Evolutionary conservation across 2,329 filamentous ascomycete species (phyloP), one percentile per base, ranked within the genome.

Genomic region (Stromatinia cepivora): DNA sequence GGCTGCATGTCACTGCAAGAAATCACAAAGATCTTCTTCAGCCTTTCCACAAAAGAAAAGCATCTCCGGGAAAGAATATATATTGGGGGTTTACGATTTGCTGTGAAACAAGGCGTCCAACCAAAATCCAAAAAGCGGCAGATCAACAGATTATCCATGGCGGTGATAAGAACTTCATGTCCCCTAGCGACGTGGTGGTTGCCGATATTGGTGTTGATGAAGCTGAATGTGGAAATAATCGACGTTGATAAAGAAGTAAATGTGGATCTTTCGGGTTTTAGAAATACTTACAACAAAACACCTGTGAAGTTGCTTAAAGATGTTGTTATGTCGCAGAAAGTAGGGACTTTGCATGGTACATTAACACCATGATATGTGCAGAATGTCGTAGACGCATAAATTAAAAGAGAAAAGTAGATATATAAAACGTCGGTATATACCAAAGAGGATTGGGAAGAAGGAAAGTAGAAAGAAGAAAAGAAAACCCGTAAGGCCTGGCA

Each of bases 11-110:
- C 28, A 34, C 52, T 52, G 45, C 31, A 50, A 53, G 36, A 52
- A 64, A 64, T 64, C 34, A 64, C 48, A 39, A 39, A 52, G 61
- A 64, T 64, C 61, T 64, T n/a, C 61, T 39, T 28, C 31, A 42
- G 46, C 31, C 46, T 39, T 64, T 64, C 46, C 61, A 5, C 15
- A 64, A 53, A n/a, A 10, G 61, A 28, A 39, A 52, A 36, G 17
- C 52, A 20, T 52, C 31, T 45, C 28, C 46, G 46, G 28, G 20
- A 25, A 45, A 63, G 7, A 36, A 17, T 20, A 17, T 22, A 28
- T 25, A 20, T 9, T 46, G 39, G 34, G 45, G 20, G 11, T 34
- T 34, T 56, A 56, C 15, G 25, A 42, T 15, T 48, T 59, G 45
- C 42, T 28, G 20, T 62, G 42, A 62, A 46, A 48, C 42, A 64